Evolutionary conservation across 805 yeast species (phyloP).

Genomic region (Candida ovalis): DNA sequence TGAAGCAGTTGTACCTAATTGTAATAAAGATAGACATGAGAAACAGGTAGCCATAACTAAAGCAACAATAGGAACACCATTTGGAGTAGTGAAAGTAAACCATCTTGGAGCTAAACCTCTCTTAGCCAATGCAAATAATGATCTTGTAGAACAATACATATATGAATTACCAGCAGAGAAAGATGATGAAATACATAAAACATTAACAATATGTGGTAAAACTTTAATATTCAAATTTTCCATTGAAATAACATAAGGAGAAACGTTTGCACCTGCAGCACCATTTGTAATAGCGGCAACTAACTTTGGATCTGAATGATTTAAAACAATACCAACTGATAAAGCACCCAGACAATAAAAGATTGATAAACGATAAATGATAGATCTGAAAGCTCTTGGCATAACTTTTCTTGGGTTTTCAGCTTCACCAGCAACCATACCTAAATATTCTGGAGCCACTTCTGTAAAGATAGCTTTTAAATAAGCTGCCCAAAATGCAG

Average conservation of each 20-base stretch:
- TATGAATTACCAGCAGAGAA: conserved; percentile 1
- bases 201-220: background rate
- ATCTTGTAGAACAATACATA: background rate
- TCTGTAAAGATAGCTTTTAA: background rate
- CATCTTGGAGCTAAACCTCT: background rate
- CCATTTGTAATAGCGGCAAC: background rate
- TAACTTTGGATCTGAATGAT: background rate
- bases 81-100: background rate
- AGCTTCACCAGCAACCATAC: conserved; percentile 1
- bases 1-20: background rate
- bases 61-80: background rate
- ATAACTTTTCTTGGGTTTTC: conserved; percentile 1
- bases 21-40: background rate
- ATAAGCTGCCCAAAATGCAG: background rate
- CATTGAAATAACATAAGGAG: background rate
- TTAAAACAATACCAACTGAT: background rate
- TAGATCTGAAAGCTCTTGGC: background rate
- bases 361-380: background rate
- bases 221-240: background rate
- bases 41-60: background rate
- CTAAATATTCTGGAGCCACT: background rate
- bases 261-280: background rate
- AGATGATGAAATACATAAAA: background rate
- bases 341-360: background rate
- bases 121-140: background rate